Conservation (phyloP, 2,329 filamentous ascomycete genomes). For the Venturiaceae sp. region DNA sequence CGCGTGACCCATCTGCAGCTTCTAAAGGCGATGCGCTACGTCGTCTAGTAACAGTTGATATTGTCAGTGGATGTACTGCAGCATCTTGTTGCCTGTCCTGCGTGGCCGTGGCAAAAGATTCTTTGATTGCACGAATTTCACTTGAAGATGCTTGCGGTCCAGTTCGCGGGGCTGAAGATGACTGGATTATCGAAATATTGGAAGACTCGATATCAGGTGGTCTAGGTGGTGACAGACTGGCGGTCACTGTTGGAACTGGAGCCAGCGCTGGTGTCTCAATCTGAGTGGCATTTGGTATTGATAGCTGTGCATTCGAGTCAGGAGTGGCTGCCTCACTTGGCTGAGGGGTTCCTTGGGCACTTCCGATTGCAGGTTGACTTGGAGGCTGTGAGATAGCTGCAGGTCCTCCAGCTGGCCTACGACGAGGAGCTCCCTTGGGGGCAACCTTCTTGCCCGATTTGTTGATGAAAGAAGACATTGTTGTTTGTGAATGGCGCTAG, state of each 20-base stretch:
- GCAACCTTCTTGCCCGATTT: conserved; percentile 8
- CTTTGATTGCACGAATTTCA: not conserved
- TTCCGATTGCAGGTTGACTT: not conserved
- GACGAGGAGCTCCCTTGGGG: conserved; percentile 2
- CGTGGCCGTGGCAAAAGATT: not conserved
- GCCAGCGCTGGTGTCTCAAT: not conserved
- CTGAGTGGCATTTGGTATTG: not conserved
- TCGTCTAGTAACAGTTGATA: not conserved
- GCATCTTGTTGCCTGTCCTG: not conserved
- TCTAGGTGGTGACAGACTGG: not conserved
- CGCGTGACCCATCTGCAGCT: not conserved
- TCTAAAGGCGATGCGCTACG: not conserved
- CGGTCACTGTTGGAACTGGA: not conserved
- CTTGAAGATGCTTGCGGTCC: not conserved
- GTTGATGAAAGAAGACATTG: conserved; percentile 10
- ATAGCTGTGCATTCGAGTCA: not conserved
- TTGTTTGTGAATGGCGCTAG: not conserved
- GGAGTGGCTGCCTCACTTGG: not conserved
- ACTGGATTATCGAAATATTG: not conserved
- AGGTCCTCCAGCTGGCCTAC: not conserved
- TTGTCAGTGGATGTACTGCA: not conserved
- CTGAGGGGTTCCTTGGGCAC: not conserved
- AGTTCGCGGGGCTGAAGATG: not conserved
- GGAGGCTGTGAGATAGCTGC: not conserved
- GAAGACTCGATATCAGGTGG: not conserved